phyloP scores from a whole-genome alignment of 1,139 yeast genomes.

The Trichomonascaceae sp. region DNA sequence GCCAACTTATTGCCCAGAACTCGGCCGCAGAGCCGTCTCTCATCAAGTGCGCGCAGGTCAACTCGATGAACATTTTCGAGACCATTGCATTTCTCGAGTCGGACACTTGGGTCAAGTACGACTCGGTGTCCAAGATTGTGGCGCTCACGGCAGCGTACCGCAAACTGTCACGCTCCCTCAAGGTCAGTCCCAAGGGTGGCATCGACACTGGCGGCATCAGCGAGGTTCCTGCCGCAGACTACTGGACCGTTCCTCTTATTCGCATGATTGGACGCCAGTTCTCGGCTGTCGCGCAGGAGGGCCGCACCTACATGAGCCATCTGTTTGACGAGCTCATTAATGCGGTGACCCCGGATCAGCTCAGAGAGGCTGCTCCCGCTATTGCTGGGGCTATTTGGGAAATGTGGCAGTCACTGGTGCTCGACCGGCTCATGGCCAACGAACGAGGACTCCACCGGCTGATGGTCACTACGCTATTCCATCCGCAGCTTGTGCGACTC shows the following conservation, averaged over 20 bases:
- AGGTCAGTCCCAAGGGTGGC: not conserved
- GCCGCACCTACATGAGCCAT: slow-evolving; percentile 3
- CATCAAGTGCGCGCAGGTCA: not conserved
- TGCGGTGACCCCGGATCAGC: not conserved
- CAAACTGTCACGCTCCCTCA: not conserved
- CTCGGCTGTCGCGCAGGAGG: slow-evolving; percentile 3
- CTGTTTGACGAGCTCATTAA: slow-evolving; percentile 1
- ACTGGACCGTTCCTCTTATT: slow-evolving; percentile 1
- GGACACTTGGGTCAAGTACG: not conserved
- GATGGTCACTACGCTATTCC: slow-evolving; percentile 37
- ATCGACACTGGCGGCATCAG: not conserved
- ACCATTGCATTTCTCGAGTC: not conserved
- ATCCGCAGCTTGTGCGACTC: slow-evolving; percentile 19
- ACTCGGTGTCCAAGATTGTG: not conserved
- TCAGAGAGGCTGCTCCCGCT: slow-evolving; percentile 1
- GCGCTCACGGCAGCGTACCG: not conserved
- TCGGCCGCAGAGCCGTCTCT: not conserved
- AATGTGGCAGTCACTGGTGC: slow-evolving; percentile 48
- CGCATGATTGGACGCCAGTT: slow-evolving; percentile 5
- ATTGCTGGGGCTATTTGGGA: not conserved
- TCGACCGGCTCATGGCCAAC: slow-evolving; percentile 49
- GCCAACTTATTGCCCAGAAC: not conserved
- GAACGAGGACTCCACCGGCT: slow-evolving; percentile 51
- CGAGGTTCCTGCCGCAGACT: not conserved
- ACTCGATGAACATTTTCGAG: not conserved